A percentile compares a stretch with the other conserved stretches of the same genome.
These are phyloP conservation scores for Purpureocillium takamizusanense DNA, from an alignment of 2,329 filamentous ascomycete genomes.

Conservation along the genomic window DNA sequence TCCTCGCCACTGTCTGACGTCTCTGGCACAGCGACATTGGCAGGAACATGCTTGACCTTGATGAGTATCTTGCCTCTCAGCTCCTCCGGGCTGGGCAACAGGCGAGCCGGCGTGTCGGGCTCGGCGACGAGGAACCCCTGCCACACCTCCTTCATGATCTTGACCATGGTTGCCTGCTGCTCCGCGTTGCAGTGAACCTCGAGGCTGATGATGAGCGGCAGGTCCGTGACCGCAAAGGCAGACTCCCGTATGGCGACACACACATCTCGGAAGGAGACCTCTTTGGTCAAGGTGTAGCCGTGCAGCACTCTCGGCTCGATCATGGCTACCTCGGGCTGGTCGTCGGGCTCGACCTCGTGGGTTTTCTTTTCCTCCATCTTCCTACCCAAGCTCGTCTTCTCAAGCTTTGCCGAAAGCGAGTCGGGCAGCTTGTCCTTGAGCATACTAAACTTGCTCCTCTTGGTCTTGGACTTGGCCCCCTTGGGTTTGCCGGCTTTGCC, in stretches of 20 bases:
- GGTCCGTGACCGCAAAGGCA: conserved; percentile 64
- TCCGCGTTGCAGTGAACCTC: conserved; percentile 77
- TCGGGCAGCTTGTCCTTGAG: conserved; percentile 50
- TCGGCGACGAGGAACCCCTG: conserved; percentile 57
- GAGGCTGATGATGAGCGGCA: conserved; percentile 88
- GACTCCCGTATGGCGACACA: conserved; percentile 71
- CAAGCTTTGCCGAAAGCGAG: conserved; percentile 34
- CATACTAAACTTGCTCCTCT: conserved; percentile 44
- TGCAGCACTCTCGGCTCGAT: conserved; percentile 73
- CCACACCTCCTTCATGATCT: conserved; percentile 85
- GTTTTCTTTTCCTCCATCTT: conserved; percentile 24
- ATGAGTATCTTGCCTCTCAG: conserved; percentile 73
- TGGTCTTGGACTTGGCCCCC: conserved; percentile 29
- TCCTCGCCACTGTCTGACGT: conserved; percentile 24
- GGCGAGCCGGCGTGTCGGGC: conserved; percentile 33
- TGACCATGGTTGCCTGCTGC: conserved; percentile 86
- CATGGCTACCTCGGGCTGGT: conserved; percentile 18
- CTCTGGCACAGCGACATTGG: conserved; percentile 19
- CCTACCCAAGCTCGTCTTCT: conserved; percentile 38
- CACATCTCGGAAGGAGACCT: conserved; percentile 78
- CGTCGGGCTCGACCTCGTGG: background rate
- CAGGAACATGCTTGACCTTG: conserved; percentile 66
- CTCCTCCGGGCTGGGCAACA: conserved; percentile 59
- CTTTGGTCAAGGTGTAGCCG: conserved; percentile 83
- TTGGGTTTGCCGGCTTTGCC: conserved; percentile 39